Evolutionary conservation across 768 basidiomycete species (phyloP), one percentile per base, ranked within the genome.

Genomic region (Lanmaoa pseudosensibilis): DNA sequence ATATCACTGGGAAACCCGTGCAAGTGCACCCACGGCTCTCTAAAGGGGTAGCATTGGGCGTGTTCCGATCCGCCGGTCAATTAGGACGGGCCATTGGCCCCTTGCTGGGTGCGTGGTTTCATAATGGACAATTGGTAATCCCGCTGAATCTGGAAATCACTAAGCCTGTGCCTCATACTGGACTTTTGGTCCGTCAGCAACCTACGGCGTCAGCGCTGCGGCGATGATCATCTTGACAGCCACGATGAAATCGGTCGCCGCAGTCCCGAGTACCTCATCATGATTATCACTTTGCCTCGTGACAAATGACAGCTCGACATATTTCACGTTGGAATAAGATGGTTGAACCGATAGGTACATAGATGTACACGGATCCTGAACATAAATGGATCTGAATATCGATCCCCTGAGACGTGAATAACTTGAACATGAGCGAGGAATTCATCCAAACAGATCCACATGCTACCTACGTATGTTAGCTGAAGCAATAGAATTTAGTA

Each of bases 81-180:
- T 81, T 98, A 39, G 96, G 96, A 4, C 83, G 96, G 55, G 95
- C 96, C 5, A 77, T 97, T 37, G 96, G 96, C 0, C 96, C 96
- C 5, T 70, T 98, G 5, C 76, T 95, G n/a, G 93, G 93, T 85
- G 73, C 48, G 85, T 65, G 36, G 53, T 46, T 65, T 33, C 36
- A 21, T 55, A 33, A 58, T 15, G 40, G 21, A 46, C 30, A 19
- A 15, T 33, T 1, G 33, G 15, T 13, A 44, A 46, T 41, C 50
- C 40, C 46, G 55, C 55, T 68, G 50, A 66, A 11, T 53, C 62
- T 34, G 44, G 19, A 33, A 3, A 47, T 47, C 38, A 30, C 58
- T 19, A 60, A 94, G 92, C 92, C 6, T 94, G 92, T 69, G 91
- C 83, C 30, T 86, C 84, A 13, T 94, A 94, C 68, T 94, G 92